These are phyloP conservation scores for Trypanosoma caninum DNA, from an alignment of 208 protist species.

Conservation along the genomic window DNA sequence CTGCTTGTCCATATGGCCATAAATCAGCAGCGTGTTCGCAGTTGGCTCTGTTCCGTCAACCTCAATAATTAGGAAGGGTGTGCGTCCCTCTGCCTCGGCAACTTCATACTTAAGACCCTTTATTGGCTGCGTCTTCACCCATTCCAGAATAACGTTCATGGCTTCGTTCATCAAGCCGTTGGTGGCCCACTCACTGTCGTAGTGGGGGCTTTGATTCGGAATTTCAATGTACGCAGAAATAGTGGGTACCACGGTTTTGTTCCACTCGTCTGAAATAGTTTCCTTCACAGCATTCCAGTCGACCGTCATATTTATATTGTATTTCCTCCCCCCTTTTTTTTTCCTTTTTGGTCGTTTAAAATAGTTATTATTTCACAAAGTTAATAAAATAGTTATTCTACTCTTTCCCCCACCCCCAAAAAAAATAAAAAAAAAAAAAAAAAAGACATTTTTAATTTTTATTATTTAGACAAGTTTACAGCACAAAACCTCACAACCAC, in stretches of 20 bases:
- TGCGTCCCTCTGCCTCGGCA: constrained; percentile 65
- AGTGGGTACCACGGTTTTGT: constrained; percentile 72
- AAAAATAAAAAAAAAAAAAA: constrained; percentile 7
- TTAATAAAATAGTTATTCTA: too few species aligned
- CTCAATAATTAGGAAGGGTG: constrained; percentile 85
- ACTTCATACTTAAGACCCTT: constrained; percentile 72
- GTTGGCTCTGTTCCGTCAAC: constrained; percentile 59
- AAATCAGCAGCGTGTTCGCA: constrained; percentile 87
- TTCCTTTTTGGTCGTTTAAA: neutral
- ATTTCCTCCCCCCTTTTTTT: constrained; percentile 6
- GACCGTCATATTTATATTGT: constrained; percentile 13
- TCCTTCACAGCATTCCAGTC: constrained; percentile 56
- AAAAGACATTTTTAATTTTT: too few species aligned
- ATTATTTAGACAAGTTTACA: too few species aligned
- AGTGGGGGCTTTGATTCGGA: constrained; percentile 93
- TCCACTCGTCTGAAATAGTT: constrained; percentile 73
- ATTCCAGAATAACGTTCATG: constrained; percentile 81
- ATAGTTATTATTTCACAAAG: too few species aligned
- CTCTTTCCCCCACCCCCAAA: too few species aligned
- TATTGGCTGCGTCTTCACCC: constrained; percentile 79
- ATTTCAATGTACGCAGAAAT: constrained; percentile 90
- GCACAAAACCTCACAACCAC: too few species aligned
- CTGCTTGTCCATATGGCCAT: constrained; percentile 97
- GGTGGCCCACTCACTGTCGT: constrained; percentile 78
- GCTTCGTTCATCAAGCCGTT: constrained; percentile 90